Percentiles rank a stretch among this genome's conserved stretches.
These are phyloP conservation scores for Rhizophora mangle DNA, from an alignment of 345 rosid genomes.

Conservation along the genomic window DNA sequence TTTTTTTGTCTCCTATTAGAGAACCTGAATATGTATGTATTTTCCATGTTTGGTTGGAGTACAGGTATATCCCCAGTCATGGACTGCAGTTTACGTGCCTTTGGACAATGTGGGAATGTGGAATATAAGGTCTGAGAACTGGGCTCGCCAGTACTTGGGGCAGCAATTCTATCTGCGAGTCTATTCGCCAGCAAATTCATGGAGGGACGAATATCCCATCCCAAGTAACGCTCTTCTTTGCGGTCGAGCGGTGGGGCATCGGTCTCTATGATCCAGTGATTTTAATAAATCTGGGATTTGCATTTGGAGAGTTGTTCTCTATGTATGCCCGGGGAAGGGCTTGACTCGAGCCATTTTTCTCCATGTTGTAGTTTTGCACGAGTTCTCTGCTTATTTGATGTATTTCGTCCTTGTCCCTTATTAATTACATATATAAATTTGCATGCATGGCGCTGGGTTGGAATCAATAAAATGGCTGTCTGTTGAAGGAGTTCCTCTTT, in stretches of 20 bases:
- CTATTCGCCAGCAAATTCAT: slow-evolving; percentile 49
- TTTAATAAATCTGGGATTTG: neutral
- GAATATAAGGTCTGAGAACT: slow-evolving; percentile 70
- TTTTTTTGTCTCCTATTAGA: neutral
- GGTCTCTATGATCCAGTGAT: slow-evolving; percentile 20
- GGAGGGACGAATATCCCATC: slow-evolving; percentile 67
- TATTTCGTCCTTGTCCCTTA: neutral
- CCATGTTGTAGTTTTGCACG: neutral
- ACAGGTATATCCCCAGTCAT: slow-evolving; percentile 69
- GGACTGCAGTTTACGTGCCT: slow-evolving; percentile 70
- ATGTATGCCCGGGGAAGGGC: neutral
- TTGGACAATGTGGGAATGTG: slow-evolving; percentile 79
- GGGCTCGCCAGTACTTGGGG: slow-evolving; percentile 64
- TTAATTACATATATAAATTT: too few species aligned
- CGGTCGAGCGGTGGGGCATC: slow-evolving; percentile 49
- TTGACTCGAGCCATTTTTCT: slow-evolving; percentile 18
- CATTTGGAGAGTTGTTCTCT: slow-evolving; percentile 1
- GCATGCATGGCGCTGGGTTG: too few species aligned
- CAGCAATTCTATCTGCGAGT: slow-evolving; percentile 68
- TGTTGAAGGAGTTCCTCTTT: too few species aligned
- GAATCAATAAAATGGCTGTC: too few species aligned
- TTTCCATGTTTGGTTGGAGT: slow-evolving; percentile 3
- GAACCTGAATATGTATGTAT: neutral
- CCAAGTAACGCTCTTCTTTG: slow-evolving; percentile 59
- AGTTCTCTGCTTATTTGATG: neutral